phyloP scores from a whole-genome alignment of 306 rosid genomes.

The Purshia tridentata region DNA sequence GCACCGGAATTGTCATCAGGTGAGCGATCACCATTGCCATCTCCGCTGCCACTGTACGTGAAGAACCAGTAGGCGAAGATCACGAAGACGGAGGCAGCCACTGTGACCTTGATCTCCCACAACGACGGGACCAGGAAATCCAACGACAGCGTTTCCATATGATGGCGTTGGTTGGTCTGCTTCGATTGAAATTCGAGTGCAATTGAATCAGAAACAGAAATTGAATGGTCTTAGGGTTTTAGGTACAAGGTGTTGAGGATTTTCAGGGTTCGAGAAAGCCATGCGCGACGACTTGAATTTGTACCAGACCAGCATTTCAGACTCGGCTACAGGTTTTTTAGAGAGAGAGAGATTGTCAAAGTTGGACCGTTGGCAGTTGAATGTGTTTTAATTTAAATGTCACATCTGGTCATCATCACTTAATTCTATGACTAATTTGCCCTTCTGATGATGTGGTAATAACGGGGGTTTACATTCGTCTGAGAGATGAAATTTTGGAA shows the following conservation, averaged over 20 bases:
- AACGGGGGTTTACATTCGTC: background rate
- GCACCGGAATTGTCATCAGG: conserved; percentile 39
- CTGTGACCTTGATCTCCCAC: conserved; percentile 82
- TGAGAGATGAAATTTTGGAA: background rate
- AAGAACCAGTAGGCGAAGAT: conserved; percentile 66
- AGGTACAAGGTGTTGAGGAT: conserved; percentile 29
- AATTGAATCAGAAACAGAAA: conserved; percentile 3
- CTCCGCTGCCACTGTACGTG: conserved; percentile 37
- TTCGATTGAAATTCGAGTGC: background rate
- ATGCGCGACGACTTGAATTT: conserved; percentile 26
- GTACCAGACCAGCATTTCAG: conserved; percentile 24
- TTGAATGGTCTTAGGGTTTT: background rate
- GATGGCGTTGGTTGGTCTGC: conserved; percentile 22
- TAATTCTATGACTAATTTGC: background rate
- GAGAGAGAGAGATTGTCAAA: conserved; percentile 42
- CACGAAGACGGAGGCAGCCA: conserved; percentile 68
- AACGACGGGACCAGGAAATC: conserved; percentile 66
- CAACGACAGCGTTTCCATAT: conserved; percentile 57
- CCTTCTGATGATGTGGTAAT: background rate
- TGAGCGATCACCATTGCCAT: conserved; percentile 43
- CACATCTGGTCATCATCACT: background rate
- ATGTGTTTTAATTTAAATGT: background rate
- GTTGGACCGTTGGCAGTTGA: conserved; percentile 57
- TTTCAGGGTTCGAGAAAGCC: conserved; percentile 40
- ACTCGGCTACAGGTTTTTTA: background rate